Conservation (phyloP, 2,329 filamentous ascomycete genomes). For the Alternaria burnsii region DNA sequence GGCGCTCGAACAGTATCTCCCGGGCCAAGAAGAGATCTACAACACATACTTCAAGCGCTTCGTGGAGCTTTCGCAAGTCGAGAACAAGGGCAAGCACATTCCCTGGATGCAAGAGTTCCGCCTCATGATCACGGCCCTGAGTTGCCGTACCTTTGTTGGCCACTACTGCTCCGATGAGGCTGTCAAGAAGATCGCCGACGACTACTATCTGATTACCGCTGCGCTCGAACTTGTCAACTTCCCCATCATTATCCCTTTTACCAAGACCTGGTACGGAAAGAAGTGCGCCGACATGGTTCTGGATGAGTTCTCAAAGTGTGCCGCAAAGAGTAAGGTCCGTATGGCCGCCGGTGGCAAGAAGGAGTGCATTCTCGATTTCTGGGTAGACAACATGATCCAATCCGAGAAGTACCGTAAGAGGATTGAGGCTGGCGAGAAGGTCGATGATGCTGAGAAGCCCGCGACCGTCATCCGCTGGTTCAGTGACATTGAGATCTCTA, state of each 20-base stretch:
- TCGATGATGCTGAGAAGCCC: slow-evolving; percentile 76
- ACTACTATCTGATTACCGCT: slow-evolving; percentile 96
- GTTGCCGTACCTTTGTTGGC: slow-evolving; percentile 95
- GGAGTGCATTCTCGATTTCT: slow-evolving; percentile 94
- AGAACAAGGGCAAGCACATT: slow-evolving; percentile 75
- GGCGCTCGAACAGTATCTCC: slow-evolving; percentile 87
- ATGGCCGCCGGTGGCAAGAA: slow-evolving; percentile 89
- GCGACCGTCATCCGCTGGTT: slow-evolving; percentile 84
- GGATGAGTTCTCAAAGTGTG: slow-evolving; percentile 87
- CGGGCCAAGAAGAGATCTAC: slow-evolving; percentile 92
- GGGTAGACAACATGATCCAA: slow-evolving; percentile 82
- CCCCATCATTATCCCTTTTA: slow-evolving; percentile 89
- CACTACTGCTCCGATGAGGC: slow-evolving; percentile 92
- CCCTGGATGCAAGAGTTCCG: slow-evolving; percentile 94
- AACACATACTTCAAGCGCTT: slow-evolving; percentile 85
- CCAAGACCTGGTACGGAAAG: slow-evolving; percentile 97
- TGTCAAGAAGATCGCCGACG: slow-evolving; percentile 92
- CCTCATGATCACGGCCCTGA: slow-evolving; percentile 93
- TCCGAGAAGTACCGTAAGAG: slow-evolving; percentile 83
- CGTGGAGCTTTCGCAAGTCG: slow-evolving; percentile 73
- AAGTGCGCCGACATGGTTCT: slow-evolving; percentile 93
- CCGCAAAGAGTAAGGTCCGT: slow-evolving; percentile 89
- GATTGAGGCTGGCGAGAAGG: slow-evolving; percentile 72
- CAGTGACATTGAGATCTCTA: slow-evolving; percentile 87
- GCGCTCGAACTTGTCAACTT: slow-evolving; percentile 93